Conservation (phyloP, 1,284 basidiomycete species). For the Ustilago xerochloae region DNA sequence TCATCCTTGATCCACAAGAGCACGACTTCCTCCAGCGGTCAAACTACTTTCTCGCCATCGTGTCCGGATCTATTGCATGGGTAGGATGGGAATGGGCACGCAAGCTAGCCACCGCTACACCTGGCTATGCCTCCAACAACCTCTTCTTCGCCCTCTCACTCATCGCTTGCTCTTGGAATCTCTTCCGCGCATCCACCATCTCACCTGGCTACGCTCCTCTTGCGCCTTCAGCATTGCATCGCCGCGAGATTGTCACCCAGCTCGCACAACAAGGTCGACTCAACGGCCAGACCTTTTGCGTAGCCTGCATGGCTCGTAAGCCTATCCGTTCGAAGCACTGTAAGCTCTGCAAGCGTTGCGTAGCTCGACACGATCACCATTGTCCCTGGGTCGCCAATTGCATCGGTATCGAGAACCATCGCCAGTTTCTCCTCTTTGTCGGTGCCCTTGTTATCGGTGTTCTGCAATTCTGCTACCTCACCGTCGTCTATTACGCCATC, state of each 20-base stretch:
- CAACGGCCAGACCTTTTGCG: conserved; percentile 95
- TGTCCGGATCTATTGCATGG: conserved; percentile 86
- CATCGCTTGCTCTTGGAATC: conserved; percentile 83
- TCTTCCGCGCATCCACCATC: conserved; percentile 86
- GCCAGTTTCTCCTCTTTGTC: conserved; percentile 92
- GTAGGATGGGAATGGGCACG: conserved; percentile 84
- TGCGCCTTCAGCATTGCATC: conserved; percentile 69
- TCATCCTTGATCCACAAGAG: conserved; percentile 41
- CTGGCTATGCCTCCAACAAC: conserved; percentile 77
- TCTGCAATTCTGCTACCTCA: conserved; percentile 81
- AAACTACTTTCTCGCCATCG: conserved; percentile 92
- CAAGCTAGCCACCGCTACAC: conserved; percentile 68
- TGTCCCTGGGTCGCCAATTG: conserved; percentile 99
- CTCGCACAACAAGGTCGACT: conserved; percentile 85
- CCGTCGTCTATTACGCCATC: conserved; percentile 71
- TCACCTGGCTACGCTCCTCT: conserved; percentile 91
- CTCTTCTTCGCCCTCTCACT: conserved; percentile 79
- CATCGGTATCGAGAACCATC: conserved; percentile 91
- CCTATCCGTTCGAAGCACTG: conserved; percentile 96
- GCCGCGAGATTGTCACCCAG: conserved; percentile 46
- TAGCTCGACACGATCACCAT: conserved; percentile 75
- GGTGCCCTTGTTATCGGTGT: conserved; percentile 84
- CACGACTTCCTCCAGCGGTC: conserved; percentile 56
- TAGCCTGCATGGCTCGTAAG: conserved; percentile 91
- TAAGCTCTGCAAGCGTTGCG: conserved; percentile 87